phyloP scores from a whole-genome alignment of 352 stramenopile species.

The Elongisporangium prolatum region DNA sequence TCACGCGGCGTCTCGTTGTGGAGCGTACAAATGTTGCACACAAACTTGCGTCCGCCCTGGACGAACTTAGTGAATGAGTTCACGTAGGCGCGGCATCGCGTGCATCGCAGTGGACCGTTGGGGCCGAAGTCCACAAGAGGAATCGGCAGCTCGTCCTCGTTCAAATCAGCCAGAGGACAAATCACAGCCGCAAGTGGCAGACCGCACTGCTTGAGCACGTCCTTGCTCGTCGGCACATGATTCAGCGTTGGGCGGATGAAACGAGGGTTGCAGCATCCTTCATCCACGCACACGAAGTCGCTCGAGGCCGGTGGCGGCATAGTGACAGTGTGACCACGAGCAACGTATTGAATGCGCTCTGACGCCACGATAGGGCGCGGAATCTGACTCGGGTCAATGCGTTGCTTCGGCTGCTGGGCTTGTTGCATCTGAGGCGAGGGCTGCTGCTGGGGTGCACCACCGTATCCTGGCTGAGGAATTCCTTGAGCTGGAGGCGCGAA shows the following conservation, averaged over 20 bases:
- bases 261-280: constrained; percentile 85
- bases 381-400: constrained; percentile 87
- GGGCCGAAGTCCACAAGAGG: constrained; percentile 84
- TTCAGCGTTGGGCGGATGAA: constrained; percentile 88
- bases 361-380: constrained; percentile 65
- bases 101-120: constrained; percentile 77
- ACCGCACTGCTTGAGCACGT: constrained; percentile 71
- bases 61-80: constrained; percentile 89
- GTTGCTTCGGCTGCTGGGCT: constrained; percentile 52
- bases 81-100: constrained; percentile 81
- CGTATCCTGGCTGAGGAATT: constrained; percentile 12
- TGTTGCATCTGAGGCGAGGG: constrained; percentile 25
- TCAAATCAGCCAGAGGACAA: constrained; percentile 74
- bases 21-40: constrained; percentile 87
- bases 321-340: constrained; percentile 74
- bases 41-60: constrained; percentile 77
- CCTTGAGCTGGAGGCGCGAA: constrained; percentile 12
- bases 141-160: constrained; percentile 79
- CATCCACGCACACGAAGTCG: constrained; percentile 79
- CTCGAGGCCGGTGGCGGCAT: constrained; percentile 75
- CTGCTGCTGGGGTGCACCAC: constrained; percentile 8
- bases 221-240: constrained; percentile 69
- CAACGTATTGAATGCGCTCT: constrained; percentile 72
- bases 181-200: constrained; percentile 81
- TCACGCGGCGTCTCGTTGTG: constrained; percentile 80